phyloP scores from a whole-genome alignment of 441 rosid genomes.

The Aquilaria agallochum region DNA sequence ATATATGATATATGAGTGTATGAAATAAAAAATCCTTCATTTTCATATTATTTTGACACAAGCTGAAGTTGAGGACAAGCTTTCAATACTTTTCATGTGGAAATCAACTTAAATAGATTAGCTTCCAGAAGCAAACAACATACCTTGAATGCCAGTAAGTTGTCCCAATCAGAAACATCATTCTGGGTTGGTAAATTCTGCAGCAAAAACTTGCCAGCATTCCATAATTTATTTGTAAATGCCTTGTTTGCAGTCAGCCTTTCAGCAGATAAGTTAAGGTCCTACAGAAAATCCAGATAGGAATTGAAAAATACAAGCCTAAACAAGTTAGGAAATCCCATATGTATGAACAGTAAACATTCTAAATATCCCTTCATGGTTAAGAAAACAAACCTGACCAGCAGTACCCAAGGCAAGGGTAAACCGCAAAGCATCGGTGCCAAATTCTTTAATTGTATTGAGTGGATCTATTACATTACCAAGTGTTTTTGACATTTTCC shows the following conservation, averaged over 20 bases:
- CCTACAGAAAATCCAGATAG: slow-evolving; percentile 41
- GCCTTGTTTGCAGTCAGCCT: slow-evolving; percentile 94
- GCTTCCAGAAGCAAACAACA: slow-evolving; percentile 17
- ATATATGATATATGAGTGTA: neutral
- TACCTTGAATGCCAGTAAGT: slow-evolving; percentile 58
- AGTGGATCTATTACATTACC: slow-evolving; percentile 95
- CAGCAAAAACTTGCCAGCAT: slow-evolving; percentile 93
- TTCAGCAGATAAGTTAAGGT: slow-evolving; percentile 89
- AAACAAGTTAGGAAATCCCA: slow-evolving; percentile 11
- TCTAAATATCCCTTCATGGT: neutral
- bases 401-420: slow-evolving; percentile 94
- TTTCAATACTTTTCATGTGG: neutral
- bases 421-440: slow-evolving; percentile 94
- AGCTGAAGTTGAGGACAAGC: slow-evolving; percentile 4
- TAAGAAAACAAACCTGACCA: slow-evolving; percentile 73
- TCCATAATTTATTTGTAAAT: slow-evolving; percentile 96
- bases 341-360: slow-evolving; percentile 11
- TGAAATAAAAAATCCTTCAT: neutral
- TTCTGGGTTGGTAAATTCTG: slow-evolving; percentile 75
- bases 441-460: slow-evolving; percentile 91
- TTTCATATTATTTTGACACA: neutral
- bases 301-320: slow-evolving; percentile 18
- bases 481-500: slow-evolving; percentile 91
- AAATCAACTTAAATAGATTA: slow-evolving; percentile 8
- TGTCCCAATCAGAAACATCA: slow-evolving; percentile 74